These are phyloP conservation scores for Poterioochromonas sp. DNA, from an alignment of 352 stramenopile species.

Conservation along the genomic window DNA sequence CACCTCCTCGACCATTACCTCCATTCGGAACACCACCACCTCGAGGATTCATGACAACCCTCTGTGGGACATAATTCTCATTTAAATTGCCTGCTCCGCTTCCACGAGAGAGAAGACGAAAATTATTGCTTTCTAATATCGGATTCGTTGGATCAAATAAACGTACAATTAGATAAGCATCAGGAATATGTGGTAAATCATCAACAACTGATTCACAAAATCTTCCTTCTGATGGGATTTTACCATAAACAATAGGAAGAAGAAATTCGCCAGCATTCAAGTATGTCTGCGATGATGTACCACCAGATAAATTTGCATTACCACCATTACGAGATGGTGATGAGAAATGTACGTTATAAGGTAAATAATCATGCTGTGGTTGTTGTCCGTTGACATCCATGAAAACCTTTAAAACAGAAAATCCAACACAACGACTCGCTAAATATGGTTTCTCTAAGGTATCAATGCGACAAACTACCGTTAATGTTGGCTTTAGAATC, in stretches of 20 bases:
- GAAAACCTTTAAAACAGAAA: constrained; percentile 6
- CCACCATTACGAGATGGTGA: neutral
- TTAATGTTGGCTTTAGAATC: neutral
- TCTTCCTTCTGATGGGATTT: neutral
- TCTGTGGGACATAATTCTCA: too few relatives aligned
- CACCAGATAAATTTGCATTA: neutral
- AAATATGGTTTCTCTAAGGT: constrained; percentile 21
- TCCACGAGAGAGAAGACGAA: too few relatives aligned
- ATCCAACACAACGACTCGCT: neutral
- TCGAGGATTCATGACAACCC: too few relatives aligned
- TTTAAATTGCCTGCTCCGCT: too few relatives aligned
- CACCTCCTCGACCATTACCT: too few relatives aligned
- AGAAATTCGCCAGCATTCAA: constrained; percentile 1
- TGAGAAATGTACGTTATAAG: too few relatives aligned
- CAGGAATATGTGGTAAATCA: neutral
- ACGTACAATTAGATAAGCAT: neutral
- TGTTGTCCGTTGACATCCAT: neutral
- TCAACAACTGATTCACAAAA: neutral
- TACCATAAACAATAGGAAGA: constrained; percentile 15
- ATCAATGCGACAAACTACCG: constrained; percentile 15
- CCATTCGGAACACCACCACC: too few relatives aligned
- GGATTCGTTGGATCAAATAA: constrained; percentile 29
- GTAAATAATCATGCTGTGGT: neutral
- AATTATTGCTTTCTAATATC: neutral
- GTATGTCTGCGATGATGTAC: neutral